Percentiles rank a stretch among this genome's conserved stretches.
Conservation (phyloP, 1,284 basidiomycete genomes). For the Lignosus rhinocerotis region DNA sequence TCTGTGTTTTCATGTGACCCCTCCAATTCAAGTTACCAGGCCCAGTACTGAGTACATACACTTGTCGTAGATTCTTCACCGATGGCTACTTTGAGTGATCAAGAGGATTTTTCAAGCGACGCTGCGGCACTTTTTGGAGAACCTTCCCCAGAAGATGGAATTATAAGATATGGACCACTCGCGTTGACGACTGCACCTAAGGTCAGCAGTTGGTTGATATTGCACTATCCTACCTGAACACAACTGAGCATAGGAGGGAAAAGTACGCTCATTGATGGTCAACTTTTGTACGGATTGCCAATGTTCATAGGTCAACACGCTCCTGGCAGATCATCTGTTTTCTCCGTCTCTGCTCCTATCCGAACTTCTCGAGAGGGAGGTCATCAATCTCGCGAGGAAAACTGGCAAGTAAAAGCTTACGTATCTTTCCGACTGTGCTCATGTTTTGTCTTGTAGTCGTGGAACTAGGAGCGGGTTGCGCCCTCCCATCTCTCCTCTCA, state of each 20-base stretch:
- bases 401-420: slow-evolving; percentile 37
- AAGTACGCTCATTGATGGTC: slow-evolving; percentile 34
- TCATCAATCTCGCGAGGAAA: slow-evolving; percentile 40
- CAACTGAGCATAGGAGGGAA: slow-evolving; percentile 48
- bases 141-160: slow-evolving; percentile 7
- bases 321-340: slow-evolving; percentile 72
- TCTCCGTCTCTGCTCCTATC: slow-evolving; percentile 67
- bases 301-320: slow-evolving; percentile 56
- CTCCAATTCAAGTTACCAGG: too few relatives aligned
- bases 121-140: slow-evolving; percentile 20
- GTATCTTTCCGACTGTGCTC: not conserved
- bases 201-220: not conserved
- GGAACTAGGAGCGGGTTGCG: slow-evolving; percentile 68
- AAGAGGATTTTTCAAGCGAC: slow-evolving; percentile 17
- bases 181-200: slow-evolving; percentile 18
- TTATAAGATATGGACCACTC: slow-evolving; percentile 19
- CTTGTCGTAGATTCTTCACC: too few relatives aligned
- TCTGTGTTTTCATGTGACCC: too few relatives aligned
- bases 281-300: not conserved
- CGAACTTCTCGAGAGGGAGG: slow-evolving; percentile 58
- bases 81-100: not conserved
- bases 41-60: too few relatives aligned
- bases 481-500: slow-evolving; percentile 61
- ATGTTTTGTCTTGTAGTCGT: slow-evolving; percentile 43
- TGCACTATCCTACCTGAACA: not conserved